A percentile compares a stretch with the other conserved stretches of the same genome.
Evolutionary conservation across 1,284 basidiomycete genomes (phyloP).

Genomic region (Ganoderma multipileum): DNA sequence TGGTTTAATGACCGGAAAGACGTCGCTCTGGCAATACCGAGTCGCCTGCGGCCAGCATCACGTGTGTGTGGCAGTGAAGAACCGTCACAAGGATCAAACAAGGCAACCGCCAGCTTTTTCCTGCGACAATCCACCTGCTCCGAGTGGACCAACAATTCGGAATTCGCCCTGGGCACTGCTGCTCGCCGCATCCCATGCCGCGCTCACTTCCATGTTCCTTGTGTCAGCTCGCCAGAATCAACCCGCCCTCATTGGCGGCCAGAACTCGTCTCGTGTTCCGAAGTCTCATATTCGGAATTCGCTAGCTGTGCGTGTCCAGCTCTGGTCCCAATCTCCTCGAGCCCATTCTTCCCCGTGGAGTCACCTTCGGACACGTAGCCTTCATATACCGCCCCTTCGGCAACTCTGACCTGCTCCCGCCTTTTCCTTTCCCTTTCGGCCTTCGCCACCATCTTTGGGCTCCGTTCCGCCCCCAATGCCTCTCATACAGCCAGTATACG

Average conservation of each 20-base stretch:
- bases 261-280: slow-evolving; percentile 11
- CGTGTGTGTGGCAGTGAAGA: slow-evolving; percentile 17
- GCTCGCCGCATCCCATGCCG: slow-evolving; percentile 20
- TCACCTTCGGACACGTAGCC: slow-evolving; percentile 7
- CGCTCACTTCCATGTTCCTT: slow-evolving; percentile 17
- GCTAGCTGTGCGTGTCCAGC: slow-evolving; percentile 25
- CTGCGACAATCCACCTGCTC: slow-evolving; percentile 19
- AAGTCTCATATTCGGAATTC: slow-evolving; percentile 34
- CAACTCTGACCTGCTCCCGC: slow-evolving; percentile 6
- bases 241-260: slow-evolving; percentile 26
- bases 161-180: slow-evolving; percentile 24
- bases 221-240: slow-evolving; percentile 18
- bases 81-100: slow-evolving; percentile 11
- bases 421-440: slow-evolving; percentile 18
- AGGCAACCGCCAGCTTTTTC: background rate
- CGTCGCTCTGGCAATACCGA: background rate
- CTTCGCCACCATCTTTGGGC: slow-evolving; percentile 13
- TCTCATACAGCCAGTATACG: slow-evolving; percentile 34
- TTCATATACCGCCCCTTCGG: slow-evolving; percentile 21
- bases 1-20: background rate
- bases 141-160: slow-evolving; percentile 29
- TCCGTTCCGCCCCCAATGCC: slow-evolving; percentile 24
- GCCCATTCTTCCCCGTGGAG: slow-evolving; percentile 19
- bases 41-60: background rate
- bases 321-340: slow-evolving; percentile 25